Evolutionary conservation across 2,329 filamentous ascomycete genomes (phyloP).

Genomic region (Laburnicola sp.): DNA sequence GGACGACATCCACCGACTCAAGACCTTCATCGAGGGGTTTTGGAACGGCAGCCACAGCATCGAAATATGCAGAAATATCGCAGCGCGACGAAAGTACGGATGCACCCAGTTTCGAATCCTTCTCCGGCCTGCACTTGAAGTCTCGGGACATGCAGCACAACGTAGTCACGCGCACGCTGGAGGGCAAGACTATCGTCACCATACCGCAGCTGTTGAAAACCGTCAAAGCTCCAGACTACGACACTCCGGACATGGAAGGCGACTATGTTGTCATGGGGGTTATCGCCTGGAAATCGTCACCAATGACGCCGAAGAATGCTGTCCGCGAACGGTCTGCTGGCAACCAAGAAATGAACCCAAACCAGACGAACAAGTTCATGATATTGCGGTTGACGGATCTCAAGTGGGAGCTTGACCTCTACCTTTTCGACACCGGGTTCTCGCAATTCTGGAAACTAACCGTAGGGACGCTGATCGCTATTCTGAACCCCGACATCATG

Average conservation of each 20-base stretch:
- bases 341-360: constrained; percentile 54
- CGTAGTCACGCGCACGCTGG: constrained; percentile 75
- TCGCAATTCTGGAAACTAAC: constrained; percentile 92
- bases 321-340: constrained; percentile 48
- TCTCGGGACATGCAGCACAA: constrained; percentile 81
- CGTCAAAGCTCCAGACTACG: constrained; percentile 81
- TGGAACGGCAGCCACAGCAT: constrained; percentile 21
- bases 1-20: constrained; percentile 26
- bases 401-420: constrained; percentile 87
- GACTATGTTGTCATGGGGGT: constrained; percentile 90
- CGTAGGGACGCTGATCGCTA: constrained; percentile 85
- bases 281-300: constrained; percentile 84
- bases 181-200: constrained; percentile 73
- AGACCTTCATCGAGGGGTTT: constrained; percentile 28
- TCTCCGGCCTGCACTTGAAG: constrained; percentile 81
- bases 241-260: constrained; percentile 77
- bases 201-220: constrained; percentile 79
- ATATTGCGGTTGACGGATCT: constrained; percentile 84
- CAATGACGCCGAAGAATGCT: constrained; percentile 62
- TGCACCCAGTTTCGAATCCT: constrained; percentile 66
- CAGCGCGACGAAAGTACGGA: constrained; percentile 55
- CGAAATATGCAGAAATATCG: constrained; percentile 39
- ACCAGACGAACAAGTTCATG: constrained; percentile 83
- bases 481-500: constrained; percentile 90
- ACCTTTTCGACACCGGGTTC: constrained; percentile 88